Base-by-base conservation (phyloP, 179 eudicot species). In the Vitellaria paradoxa region DNA sequence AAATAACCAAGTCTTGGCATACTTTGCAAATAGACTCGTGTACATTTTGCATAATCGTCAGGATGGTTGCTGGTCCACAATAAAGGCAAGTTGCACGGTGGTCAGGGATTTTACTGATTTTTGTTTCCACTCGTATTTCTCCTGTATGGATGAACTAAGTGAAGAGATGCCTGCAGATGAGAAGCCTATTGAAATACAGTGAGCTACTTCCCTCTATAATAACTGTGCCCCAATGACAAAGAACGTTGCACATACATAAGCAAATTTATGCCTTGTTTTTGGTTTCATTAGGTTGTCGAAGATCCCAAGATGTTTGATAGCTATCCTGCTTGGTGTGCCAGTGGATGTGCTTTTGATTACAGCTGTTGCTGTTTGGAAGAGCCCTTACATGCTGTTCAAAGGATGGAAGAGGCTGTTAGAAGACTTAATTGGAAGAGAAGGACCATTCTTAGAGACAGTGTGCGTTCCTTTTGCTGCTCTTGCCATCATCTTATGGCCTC, bases 381-480 rank as follows among this genome's bases (percentile, higher is more conserved):
- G 96, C 80, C 98, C 96, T 24, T 91, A 85, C 80, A 94, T 94
- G 98, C 81, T 94, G 78, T 82, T 85, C 72, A 91, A 82, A 79
- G 98, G 98, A 57, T 94, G 98, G 97, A 91, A 91, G 84, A 90
- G 98, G 84, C 82, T 94, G 45, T 80, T 93, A 6, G 93, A 91
- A 84, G 98, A 94, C 81, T 70, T 94, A 64, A 56, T 92, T 52
- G 97, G 98, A 73, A 82, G 97, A 82, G 96, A 94, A 84, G 98
- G 98, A 30, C 98, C 97, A 0, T 94, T 94, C 78, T 84, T 92
- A 15, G 97, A 94, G 90, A 82, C 97, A 10, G 93, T 93, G 15
- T 92, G 97, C 65, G 97, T 92, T 61, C 98, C 98, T 0, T 94
- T 94, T 86, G 98, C 97, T 30, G 98, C 91, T 63, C 90, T 94